Evolutionary conservation across 176 grass and related monocot species (phyloP).

Genomic region (Phoenix dactylifera): DNA sequence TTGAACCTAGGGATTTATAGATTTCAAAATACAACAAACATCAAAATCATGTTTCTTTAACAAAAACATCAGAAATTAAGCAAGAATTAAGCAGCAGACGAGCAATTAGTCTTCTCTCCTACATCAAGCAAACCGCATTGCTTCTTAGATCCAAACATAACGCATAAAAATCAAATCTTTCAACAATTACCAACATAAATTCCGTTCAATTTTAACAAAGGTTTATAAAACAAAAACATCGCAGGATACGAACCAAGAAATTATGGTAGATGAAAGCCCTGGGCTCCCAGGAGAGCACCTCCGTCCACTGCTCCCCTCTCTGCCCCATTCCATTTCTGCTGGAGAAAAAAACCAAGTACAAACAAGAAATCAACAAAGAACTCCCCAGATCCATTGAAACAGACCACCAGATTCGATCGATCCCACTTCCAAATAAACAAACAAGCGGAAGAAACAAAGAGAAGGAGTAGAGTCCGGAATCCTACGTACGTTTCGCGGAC

Average conservation of each 20-base stretch:
- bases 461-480: background rate
- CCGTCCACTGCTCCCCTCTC: constrained; percentile 83
- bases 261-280: constrained; percentile 93
- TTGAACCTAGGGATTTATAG: too few species aligned
- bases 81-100: too few species aligned
- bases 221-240: constrained; percentile 4
- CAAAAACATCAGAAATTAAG: too few species aligned
- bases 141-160: background rate
- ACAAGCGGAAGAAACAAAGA: background rate
- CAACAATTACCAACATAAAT: background rate
- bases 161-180: background rate
- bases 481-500: constrained; percentile 41
- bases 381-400: background rate
- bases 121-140: too few species aligned
- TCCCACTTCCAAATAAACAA: background rate
- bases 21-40: too few species aligned
- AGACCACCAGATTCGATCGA: background rate
- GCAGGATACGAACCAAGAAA: constrained; percentile 54
- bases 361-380: constrained; percentile 6
- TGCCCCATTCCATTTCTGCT: constrained; percentile 42
- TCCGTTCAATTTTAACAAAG: constrained; percentile 7
- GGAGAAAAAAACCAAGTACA: constrained; percentile 14
- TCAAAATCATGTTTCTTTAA: too few species aligned
- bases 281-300: constrained; percentile 96
- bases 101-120: too few species aligned